Evolutionary conservation across 2,329 filamentous ascomycete genomes (phyloP).

Genomic region (Grosmannia huntii): DNA sequence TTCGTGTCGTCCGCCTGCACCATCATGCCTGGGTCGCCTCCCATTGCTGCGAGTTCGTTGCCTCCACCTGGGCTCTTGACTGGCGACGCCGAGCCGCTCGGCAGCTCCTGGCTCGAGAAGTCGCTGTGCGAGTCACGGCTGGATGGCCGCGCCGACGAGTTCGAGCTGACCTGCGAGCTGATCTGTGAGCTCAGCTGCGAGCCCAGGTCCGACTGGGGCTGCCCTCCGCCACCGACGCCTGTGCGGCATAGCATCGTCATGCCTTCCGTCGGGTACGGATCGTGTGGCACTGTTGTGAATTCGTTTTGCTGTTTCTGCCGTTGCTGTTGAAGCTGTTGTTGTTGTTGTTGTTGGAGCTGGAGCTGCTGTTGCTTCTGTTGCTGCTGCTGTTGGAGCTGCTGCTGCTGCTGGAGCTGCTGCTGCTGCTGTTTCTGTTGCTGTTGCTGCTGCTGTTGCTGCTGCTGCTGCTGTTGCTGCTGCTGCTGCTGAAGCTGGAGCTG

Average conservation of each 20-base stretch:
- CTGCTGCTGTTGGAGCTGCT: not conserved
- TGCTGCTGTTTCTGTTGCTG: conserved; percentile 13
- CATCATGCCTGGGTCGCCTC: conserved; percentile 16
- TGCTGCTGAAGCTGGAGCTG: conserved; percentile 14
- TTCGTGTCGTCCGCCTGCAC: conserved; percentile 48
- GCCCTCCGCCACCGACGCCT: conserved; percentile 3
- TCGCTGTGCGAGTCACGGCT: conserved; percentile 87
- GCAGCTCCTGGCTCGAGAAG: conserved; percentile 72
- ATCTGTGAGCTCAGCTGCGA: conserved; percentile 34
- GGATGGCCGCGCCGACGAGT: conserved; percentile 57
- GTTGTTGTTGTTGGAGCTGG: not conserved
- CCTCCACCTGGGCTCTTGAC: conserved; percentile 34
- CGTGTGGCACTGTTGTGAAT: conserved; percentile 65
- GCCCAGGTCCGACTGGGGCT: conserved; percentile 21
- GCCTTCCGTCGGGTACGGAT: conserved; percentile 85
- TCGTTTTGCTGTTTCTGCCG: conserved; percentile 12
- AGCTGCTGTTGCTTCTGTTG: not conserved
- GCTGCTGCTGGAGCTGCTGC: not conserved
- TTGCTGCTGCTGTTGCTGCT: conserved; percentile 14
- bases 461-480: conserved; percentile 13
- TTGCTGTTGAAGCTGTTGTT: conserved; percentile 16
- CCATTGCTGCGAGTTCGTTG: not conserved
- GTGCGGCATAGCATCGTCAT: conserved; percentile 96
- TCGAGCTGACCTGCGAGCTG: conserved; percentile 21
- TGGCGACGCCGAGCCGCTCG: conserved; percentile 58